A percentile compares a stretch with the other conserved stretches of the same genome.
Evolutionary conservation across 805 yeast species (phyloP).

Genomic region (Saccharomycopsis javanensis): DNA sequence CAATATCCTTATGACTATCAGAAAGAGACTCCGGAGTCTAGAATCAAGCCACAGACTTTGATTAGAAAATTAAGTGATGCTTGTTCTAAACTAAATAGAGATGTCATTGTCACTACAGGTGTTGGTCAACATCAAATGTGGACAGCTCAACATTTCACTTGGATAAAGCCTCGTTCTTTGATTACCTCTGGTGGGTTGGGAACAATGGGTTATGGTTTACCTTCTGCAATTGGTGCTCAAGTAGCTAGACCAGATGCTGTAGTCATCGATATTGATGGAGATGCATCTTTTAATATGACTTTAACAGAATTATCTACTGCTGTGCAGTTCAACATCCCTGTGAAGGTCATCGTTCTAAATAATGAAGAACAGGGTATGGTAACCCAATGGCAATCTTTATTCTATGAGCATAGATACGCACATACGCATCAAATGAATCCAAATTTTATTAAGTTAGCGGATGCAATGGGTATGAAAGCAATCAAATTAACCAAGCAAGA

Average conservation of each 20-base stretch:
- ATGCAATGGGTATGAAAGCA: slow-evolving; percentile 86
- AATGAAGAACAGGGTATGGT: slow-evolving; percentile 99
- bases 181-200: slow-evolving; percentile 99
- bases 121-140: slow-evolving; percentile 99
- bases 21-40: slow-evolving; percentile 67
- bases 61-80: slow-evolving; percentile 69
- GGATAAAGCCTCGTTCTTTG: slow-evolving; percentile 87
- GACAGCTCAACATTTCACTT: slow-evolving; percentile 97
- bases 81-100: slow-evolving; percentile 50
- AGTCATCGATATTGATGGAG: slow-evolving; percentile 97
- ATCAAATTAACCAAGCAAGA: slow-evolving; percentile 62
- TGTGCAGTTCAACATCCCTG: slow-evolving; percentile 85
- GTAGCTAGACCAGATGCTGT: slow-evolving; percentile 89
- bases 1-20: slow-evolving; percentile 80
- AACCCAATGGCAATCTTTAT: slow-evolving; percentile 97
- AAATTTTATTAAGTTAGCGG: slow-evolving; percentile 84
- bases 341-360: slow-evolving; percentile 80
- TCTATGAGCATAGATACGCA: slow-evolving; percentile 95
- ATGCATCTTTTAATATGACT: slow-evolving; percentile 98
- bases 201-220: slow-evolving; percentile 97
- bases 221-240: slow-evolving; percentile 98
- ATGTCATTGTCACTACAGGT: slow-evolving; percentile 90
- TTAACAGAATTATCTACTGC: slow-evolving; percentile 88
- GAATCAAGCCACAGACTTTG: slow-evolving; percentile 88
- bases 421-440: slow-evolving; percentile 97